Percentiles rank a stretch among this genome's conserved stretches.
Conservation (phyloP, 306 rosid species). For the Castanospermum australe region DNA sequence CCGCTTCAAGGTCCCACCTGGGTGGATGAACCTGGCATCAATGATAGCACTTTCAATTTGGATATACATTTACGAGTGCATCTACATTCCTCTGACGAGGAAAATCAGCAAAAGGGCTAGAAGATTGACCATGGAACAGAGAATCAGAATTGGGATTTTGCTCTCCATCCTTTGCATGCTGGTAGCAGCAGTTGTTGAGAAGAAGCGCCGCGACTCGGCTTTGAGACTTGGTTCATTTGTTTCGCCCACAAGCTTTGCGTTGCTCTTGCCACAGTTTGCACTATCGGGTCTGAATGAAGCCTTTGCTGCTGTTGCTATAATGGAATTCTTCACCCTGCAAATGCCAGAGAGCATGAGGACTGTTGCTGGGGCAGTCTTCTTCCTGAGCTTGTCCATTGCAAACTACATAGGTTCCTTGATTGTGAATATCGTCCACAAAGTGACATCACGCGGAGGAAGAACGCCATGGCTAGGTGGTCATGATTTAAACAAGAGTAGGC, state of each 20-base stretch:
- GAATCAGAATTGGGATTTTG: conserved; percentile 63
- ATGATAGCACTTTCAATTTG: conserved; percentile 76
- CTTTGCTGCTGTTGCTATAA: conserved; percentile 60
- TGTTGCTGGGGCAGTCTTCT: conserved; percentile 74
- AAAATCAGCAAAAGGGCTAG: conserved; percentile 21
- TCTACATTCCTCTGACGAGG: conserved; percentile 40
- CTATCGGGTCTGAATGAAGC: conserved; percentile 69
- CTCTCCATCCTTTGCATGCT: conserved; percentile 68
- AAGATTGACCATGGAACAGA: conserved; percentile 45
- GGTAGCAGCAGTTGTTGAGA: conserved; percentile 61
- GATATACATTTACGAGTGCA: conserved; percentile 61
- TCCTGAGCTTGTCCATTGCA: conserved; percentile 62
- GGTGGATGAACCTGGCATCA: conserved; percentile 59
- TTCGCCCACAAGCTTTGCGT: conserved; percentile 50
- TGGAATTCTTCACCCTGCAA: conserved; percentile 71
- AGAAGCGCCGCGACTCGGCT: conserved; percentile 52
- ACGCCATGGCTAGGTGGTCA: conserved; percentile 68
- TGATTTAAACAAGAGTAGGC: conserved; percentile 56
- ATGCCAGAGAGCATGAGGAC: conserved; percentile 82
- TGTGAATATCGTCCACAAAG: conserved; percentile 42
- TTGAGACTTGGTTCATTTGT: conserved; percentile 24
- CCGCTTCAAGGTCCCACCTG: conserved; percentile 70
- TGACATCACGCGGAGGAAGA: conserved; percentile 33
- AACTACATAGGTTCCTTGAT: conserved; percentile 57
- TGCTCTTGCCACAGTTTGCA: conserved; percentile 61